phyloP scores from a whole-genome alignment of 2,329 filamentous ascomycete genomes.

The Clarireedia hainanense region DNA sequence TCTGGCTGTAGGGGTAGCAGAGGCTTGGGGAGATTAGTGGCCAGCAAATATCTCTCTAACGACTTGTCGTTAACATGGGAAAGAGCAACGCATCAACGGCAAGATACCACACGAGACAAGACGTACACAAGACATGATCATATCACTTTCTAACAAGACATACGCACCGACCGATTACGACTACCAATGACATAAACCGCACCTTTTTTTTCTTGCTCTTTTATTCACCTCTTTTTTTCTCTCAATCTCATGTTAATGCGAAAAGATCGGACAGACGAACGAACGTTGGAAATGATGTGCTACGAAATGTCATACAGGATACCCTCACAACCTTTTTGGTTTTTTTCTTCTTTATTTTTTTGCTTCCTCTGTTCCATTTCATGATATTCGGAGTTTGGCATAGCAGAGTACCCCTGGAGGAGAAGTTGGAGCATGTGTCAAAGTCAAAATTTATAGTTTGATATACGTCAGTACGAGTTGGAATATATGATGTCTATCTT shows the following conservation, averaged over 20 bases:
- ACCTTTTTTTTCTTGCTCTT: not conserved
- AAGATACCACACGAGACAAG: not conserved
- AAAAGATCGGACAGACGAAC: not conserved
- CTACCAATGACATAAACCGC: not conserved
- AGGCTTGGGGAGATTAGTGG: not conserved
- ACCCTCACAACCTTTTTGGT: not conserved
- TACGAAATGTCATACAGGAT: not conserved
- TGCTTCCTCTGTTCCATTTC: too few relatives aligned
- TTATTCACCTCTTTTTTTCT: not conserved
- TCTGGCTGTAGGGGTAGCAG: conserved; percentile 38
- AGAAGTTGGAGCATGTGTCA: too few relatives aligned
- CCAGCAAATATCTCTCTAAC: not conserved
- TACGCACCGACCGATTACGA: not conserved
- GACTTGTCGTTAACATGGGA: not conserved
- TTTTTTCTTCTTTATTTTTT: not conserved
- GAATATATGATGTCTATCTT: too few relatives aligned
- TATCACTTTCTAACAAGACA: not conserved
- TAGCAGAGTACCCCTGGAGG: not conserved
- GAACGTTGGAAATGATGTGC: not conserved
- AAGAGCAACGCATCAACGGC: not conserved
- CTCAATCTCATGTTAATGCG: not conserved
- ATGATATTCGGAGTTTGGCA: not conserved
- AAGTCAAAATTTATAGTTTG: too few relatives aligned
- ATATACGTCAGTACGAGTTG: too few relatives aligned
- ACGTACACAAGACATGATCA: not conserved